Conservation (phyloP, 345 rosid genomes). For the Gynandropsis gynandra region DNA sequence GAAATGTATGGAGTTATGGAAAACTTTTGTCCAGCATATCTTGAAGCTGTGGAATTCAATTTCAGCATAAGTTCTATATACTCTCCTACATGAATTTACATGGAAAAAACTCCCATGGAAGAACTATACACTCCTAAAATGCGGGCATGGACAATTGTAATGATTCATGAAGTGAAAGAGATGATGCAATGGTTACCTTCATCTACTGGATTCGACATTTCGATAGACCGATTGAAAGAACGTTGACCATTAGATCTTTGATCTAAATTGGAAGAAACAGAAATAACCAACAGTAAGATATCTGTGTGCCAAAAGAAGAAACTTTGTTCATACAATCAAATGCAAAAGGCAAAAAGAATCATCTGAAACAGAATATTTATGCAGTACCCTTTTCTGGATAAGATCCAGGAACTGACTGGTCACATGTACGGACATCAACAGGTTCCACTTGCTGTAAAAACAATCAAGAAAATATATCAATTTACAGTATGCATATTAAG, state of each 20-base stretch:
- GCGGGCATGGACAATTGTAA: neutral
- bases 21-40: conserved; percentile 46
- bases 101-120: too few relatives aligned
- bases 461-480: conserved; percentile 7
- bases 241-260: conserved; percentile 40
- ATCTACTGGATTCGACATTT: conserved; percentile 34
- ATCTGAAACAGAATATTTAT: neutral
- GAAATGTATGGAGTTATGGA: conserved; percentile 77
- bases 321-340: neutral
- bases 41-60: conserved; percentile 34
- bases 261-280: conserved; percentile 31
- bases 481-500: too few relatives aligned
- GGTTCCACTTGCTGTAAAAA: conserved; percentile 51
- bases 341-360: neutral
- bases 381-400: conserved; percentile 49
- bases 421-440: conserved; percentile 68
- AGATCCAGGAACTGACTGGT: conserved; percentile 52
- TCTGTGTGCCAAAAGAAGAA: neutral
- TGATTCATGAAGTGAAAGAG: neutral
- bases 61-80: conserved; percentile 2
- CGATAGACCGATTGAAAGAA: conserved; percentile 36
- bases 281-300: conserved; percentile 1
- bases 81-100: conserved; percentile 9
- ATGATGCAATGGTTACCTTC: conserved; percentile 42
- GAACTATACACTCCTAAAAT: too few relatives aligned